Conservation (phyloP, 305 asterid species). For the Withania somnifera region DNA sequence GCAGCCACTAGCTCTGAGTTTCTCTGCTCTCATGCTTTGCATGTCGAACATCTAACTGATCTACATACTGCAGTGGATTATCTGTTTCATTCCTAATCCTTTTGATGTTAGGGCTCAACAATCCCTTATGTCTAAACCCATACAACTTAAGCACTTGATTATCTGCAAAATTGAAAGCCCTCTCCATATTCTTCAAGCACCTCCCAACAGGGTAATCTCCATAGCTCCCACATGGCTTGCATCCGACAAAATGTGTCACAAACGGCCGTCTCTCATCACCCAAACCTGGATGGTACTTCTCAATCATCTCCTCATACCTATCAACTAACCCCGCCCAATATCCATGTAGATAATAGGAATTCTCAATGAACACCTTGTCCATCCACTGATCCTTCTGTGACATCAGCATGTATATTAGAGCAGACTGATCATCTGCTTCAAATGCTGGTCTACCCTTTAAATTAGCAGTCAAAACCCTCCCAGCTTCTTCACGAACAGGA, state of each 20-base stretch:
- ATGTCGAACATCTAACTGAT: slow-evolving; percentile 75
- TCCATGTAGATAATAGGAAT: slow-evolving; percentile 69
- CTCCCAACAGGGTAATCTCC: slow-evolving; percentile 86
- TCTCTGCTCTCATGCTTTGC: slow-evolving; percentile 22
- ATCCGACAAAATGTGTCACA: slow-evolving; percentile 91
- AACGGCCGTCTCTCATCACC: slow-evolving; percentile 98
- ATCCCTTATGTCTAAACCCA: slow-evolving; percentile 81
- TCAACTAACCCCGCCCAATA: slow-evolving; percentile 90
- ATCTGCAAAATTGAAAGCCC: slow-evolving; percentile 92
- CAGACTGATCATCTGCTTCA: slow-evolving; percentile 96
- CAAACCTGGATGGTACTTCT: slow-evolving; percentile 74
- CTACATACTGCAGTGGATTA: slow-evolving; percentile 57
- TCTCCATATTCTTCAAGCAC: slow-evolving; percentile 86
- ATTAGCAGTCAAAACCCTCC: slow-evolving; percentile 65
- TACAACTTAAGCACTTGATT: slow-evolving; percentile 79
- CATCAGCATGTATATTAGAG: slow-evolving; percentile 63
- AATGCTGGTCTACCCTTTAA: slow-evolving; percentile 79
- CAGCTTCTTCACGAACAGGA: slow-evolving; percentile 70
- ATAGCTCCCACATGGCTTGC: slow-evolving; percentile 86
- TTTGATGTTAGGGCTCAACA: slow-evolving; percentile 80
- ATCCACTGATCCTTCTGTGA: slow-evolving; percentile 55
- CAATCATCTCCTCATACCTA: slow-evolving; percentile 86
- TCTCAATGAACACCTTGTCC: slow-evolving; percentile 71
- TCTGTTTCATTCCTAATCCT: slow-evolving; percentile 74
- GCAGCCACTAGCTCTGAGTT: slow-evolving; percentile 34